A percentile compares a stretch with the other conserved stretches of the same genome.
Evolutionary conservation across 163 green algal species (phyloP).

Genomic region (Scenedesmus sp.): DNA sequence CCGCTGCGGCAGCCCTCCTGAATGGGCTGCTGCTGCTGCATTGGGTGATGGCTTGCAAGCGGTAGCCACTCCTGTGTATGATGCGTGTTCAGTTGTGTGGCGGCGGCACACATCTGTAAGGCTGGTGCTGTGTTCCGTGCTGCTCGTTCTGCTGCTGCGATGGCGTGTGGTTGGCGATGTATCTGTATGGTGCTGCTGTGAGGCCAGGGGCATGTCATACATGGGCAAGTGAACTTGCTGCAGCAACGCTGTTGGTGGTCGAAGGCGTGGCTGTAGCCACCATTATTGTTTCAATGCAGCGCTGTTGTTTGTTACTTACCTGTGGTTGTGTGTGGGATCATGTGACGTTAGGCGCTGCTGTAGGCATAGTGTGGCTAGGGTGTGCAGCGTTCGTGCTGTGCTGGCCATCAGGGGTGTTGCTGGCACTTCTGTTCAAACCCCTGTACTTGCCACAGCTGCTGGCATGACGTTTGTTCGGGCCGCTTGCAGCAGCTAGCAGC

Average conservation of each 20-base stretch:
- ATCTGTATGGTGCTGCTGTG: not conserved
- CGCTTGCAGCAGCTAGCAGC: not conserved
- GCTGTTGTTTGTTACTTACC: not conserved
- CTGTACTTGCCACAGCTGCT: not conserved
- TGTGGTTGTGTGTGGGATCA: not conserved
- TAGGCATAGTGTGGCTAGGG: not conserved
- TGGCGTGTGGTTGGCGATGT: not conserved
- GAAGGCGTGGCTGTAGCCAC: not conserved
- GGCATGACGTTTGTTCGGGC: not conserved
- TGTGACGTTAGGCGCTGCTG: not conserved
- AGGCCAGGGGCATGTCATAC: not conserved
- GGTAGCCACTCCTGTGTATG: conserved; percentile 4
- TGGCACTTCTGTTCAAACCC: not conserved
- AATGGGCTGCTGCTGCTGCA: conserved; percentile 41
- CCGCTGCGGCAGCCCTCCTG: not conserved
- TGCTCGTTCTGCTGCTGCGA: conserved; percentile 7
- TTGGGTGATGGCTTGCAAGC: conserved; percentile 40
- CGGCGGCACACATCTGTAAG: not conserved
- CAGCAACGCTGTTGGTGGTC: not conserved
- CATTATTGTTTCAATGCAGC: not conserved
- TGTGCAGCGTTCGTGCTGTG: not conserved
- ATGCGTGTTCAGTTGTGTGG: not conserved
- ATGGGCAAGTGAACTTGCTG: not conserved
- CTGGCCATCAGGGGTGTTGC: not conserved
- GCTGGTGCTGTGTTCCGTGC: not conserved